Conservation (phyloP, 2,329 filamentous ascomycete genomes). For the Beauveria australis region DNA sequence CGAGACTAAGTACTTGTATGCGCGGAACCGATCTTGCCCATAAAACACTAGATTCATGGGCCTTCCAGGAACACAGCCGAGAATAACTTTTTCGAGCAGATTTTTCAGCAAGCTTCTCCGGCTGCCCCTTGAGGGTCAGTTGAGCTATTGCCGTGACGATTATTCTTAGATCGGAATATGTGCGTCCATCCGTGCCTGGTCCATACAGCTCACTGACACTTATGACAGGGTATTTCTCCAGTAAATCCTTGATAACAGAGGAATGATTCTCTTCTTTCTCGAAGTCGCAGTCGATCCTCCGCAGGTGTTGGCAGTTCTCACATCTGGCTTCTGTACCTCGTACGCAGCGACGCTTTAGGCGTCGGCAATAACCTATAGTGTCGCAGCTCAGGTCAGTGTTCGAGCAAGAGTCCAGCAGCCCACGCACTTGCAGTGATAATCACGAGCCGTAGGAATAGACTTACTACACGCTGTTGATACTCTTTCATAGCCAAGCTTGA, state of each 20-base stretch:
- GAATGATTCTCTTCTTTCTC: not conserved
- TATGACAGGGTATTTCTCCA: not conserved
- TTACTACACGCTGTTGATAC: not conserved
- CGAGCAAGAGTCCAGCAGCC: not conserved
- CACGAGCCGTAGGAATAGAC: not conserved
- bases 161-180: not conserved
- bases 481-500: not conserved
- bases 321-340: not conserved
- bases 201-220: not conserved
- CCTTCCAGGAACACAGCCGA: not conserved
- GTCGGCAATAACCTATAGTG: not conserved
- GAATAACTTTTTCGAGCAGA: not conserved
- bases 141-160: not conserved
- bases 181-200: not conserved
- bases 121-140: not conserved
- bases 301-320: not conserved
- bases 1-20: not conserved
- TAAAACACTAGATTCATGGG: not conserved
- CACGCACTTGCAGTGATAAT: not conserved
- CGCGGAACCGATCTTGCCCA: not conserved
- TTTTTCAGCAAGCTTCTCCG: not conserved
- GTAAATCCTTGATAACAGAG: not conserved
- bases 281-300: not conserved
- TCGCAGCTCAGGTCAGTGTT: not conserved
- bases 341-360: not conserved